Conservation (phyloP, 768 basidiomycete genomes). For the Cyclocybe aegerita region DNA sequence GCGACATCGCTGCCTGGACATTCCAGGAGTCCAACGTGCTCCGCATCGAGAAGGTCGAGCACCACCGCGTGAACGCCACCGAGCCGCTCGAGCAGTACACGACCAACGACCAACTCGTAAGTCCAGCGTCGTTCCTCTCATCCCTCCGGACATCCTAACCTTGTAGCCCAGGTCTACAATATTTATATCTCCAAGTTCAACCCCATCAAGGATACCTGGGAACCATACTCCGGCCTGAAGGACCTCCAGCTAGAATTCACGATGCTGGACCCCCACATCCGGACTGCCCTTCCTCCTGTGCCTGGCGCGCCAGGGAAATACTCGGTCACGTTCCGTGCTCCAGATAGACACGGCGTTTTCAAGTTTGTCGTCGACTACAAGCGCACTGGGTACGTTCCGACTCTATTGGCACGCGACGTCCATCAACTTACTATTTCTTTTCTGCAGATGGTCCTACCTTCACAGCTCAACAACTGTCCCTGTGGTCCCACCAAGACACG, state of each 20-base stretch:
- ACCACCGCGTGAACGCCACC: constrained; percentile 68
- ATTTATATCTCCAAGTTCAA: constrained; percentile 73
- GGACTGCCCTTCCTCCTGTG: constrained; percentile 69
- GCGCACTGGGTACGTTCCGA: constrained; percentile 70
- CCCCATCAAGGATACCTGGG: constrained; percentile 57
- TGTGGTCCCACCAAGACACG: constrained; percentile 91
- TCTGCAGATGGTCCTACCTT: constrained; percentile 68
- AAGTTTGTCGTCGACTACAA: constrained; percentile 93
- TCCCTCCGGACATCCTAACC: no score
- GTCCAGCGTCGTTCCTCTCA: no score
- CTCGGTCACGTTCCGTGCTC: constrained; percentile 81
- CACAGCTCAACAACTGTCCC: constrained; percentile 74
- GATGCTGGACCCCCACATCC: constrained; percentile 97
- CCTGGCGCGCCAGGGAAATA: constrained; percentile 63
- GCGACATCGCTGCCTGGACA: constrained; percentile 82
- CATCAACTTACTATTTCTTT: constrained; percentile 2
- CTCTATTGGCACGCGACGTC: not conserved
- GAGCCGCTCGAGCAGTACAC: constrained; percentile 74
- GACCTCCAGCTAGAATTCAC: constrained; percentile 96
- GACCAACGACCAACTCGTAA: constrained; percentile 81
- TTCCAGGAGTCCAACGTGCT: constrained; percentile 87
- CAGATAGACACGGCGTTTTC: constrained; percentile 97
- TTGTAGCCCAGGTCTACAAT: constrained; percentile 79
- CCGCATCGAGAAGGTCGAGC: constrained; percentile 72
- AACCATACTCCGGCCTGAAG: constrained; percentile 63